Evolutionary conservation across 805 yeast species (phyloP), one percentile per base, ranked within the genome.

Genomic region (Hanseniaspora lindneri): DNA sequence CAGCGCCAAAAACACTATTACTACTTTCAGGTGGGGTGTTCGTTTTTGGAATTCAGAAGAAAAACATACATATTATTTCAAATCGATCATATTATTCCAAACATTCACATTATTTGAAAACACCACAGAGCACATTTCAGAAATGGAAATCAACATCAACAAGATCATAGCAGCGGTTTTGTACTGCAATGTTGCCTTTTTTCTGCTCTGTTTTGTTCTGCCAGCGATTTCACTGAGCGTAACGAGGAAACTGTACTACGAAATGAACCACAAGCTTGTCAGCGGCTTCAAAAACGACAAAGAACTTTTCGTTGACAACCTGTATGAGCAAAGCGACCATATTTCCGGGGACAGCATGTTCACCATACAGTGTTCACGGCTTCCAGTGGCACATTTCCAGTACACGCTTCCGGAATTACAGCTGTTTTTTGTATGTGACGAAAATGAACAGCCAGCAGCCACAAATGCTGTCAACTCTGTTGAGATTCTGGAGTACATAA

Each of bases 331-430:
- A 33, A 33, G 10, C 16, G 20, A 16, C 6, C 7, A 16, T 33
- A 19, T 8, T 33, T 10, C 37, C 17, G 27, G 34, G 3, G 36
- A 33, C 17, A 24, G 39, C 19, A 17, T 20, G 1, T 47, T 47
- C 29, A 19, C 21, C 4, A 27, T 34, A n/a, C 28, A 27, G 2
- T 17, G 30, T 14, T 23, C 20, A 9, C 9, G n/a, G 2, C 34
- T 49, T 11, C 51, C 47, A 8, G 37, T 42, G 2, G 23, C 24
- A 8, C 42, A 43, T 17, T 39, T 41, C 37, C 44, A 44, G 33
- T 51, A 51, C 40, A 41, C 33, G 33, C 16, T 46, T 8, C 49
- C 49, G 4, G 21, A 23, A 9, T 21, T 46, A 9, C 35, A 46
- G 4, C 10, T 46, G 27, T 46, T 23, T 7, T 37, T 46, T 32